These are phyloP conservation scores for Rhododendron molle DNA, from an alignment of 148 eudicot genomes.

Conservation along the genomic window DNA sequence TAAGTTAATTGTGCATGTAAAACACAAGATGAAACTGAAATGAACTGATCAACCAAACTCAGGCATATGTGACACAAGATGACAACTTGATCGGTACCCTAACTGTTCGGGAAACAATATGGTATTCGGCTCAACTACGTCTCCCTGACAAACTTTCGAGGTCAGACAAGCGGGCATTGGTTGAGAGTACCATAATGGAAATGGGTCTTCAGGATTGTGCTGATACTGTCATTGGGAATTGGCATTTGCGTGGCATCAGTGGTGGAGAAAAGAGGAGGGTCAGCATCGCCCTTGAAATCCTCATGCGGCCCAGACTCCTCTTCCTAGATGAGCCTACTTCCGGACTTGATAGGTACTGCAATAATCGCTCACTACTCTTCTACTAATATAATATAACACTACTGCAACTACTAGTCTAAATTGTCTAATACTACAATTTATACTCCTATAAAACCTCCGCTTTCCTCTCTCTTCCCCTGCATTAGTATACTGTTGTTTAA, in stretches of 20 bases:
- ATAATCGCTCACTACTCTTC: not conserved
- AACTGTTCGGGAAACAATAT: conserved; percentile 87
- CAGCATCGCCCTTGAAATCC: conserved; percentile 89
- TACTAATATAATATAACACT: not conserved
- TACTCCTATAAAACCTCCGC: not conserved
- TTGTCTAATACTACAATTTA: not conserved
- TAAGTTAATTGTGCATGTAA: not conserved
- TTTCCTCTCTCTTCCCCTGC: not conserved
- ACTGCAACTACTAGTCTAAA: not conserved
- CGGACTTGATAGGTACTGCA: conserved; percentile 79
- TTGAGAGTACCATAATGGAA: conserved; percentile 88
- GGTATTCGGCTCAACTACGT: conserved; percentile 77
- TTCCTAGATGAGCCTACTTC: conserved; percentile 98
- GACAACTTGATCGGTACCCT: conserved; percentile 93
- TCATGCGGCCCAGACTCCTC: conserved; percentile 86
- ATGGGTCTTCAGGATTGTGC: conserved; percentile 99
- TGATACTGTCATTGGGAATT: conserved; percentile 87
- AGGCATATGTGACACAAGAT: conserved; percentile 99
- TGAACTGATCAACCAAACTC: not conserved
- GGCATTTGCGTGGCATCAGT: conserved; percentile 96
- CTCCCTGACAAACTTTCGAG: conserved; percentile 76
- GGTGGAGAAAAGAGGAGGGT: conserved; percentile 94
- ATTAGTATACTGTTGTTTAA: not conserved
- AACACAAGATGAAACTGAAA: not conserved
- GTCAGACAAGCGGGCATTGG: conserved; percentile 65